Evolutionary conservation across 140 eudicot genomes (phyloP).

Genomic region (Anethum foeniculum): DNA sequence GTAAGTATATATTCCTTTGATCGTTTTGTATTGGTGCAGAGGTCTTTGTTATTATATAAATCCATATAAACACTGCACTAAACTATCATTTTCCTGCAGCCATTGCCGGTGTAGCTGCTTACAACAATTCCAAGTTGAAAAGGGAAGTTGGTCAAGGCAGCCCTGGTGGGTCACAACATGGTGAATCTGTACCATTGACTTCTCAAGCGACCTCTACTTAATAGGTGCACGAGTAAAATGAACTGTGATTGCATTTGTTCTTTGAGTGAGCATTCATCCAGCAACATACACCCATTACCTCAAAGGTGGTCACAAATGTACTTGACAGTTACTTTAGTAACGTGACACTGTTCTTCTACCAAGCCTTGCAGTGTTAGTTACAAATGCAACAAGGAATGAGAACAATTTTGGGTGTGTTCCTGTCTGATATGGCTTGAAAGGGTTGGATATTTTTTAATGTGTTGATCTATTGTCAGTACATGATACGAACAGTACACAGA

Average conservation of each 20-base stretch:
- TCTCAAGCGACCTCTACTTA: conserved; percentile 29
- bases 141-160: conserved; percentile 54
- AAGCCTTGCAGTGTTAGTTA: neutral
- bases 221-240: conserved; percentile 11
- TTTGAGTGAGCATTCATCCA: neutral
- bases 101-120: conserved; percentile 89
- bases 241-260: neutral
- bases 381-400: neutral
- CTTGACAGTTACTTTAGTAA: neutral
- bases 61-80: neutral
- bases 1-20: neutral
- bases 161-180: conserved; percentile 28
- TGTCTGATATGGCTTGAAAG: neutral
- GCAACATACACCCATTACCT: neutral
- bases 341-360: neutral
- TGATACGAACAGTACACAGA: neutral
- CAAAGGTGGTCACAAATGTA: neutral
- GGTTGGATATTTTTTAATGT: conserved; percentile 5
- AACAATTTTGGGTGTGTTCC: neutral
- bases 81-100: conserved; percentile 51
- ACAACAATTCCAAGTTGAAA: conserved; percentile 77
- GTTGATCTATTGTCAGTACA: conserved; percentile 5
- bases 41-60: neutral
- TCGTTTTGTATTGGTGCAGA: neutral
- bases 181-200: conserved; percentile 32